These are phyloP conservation scores for Hirschfeldia incana DNA, from an alignment of 345 rosid species.

Conservation along the genomic window DNA sequence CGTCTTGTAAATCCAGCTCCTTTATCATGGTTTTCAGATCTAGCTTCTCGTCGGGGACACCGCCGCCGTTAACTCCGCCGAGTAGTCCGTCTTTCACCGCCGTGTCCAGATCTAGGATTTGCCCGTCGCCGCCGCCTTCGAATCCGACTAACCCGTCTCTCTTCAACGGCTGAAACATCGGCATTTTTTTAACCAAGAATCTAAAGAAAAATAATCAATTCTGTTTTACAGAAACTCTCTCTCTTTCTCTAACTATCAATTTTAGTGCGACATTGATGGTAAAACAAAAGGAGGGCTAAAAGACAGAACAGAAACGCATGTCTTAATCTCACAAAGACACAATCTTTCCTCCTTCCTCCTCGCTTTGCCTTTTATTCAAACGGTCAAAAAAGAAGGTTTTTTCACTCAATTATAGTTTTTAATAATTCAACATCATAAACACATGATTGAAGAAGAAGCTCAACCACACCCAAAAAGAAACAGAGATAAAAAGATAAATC, in stretches of 20 bases:
- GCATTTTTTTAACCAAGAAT: conserved; percentile 35
- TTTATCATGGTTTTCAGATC: conserved; percentile 66
- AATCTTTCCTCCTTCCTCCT: conserved; percentile 19
- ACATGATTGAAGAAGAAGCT: conserved; percentile 29
- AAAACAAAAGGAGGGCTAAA: conserved; percentile 6
- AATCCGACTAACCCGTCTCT: conserved; percentile 41
- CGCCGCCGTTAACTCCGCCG: conserved; percentile 54
- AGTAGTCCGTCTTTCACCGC: conserved; percentile 75
- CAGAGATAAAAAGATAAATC: conserved; percentile 11
- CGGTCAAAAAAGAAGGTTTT: conserved; percentile 39
- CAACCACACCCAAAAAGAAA: conserved; percentile 24
- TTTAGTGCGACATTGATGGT: conserved; percentile 15
- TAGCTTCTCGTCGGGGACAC: conserved; percentile 45
- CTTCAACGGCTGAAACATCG: conserved; percentile 52
- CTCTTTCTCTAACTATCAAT: background rate
- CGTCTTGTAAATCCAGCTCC: conserved; percentile 53
- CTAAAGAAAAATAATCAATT: conserved; percentile 20
- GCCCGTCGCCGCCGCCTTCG: conserved; percentile 57
- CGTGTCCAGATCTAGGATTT: conserved; percentile 71
- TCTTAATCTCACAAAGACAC: conserved; percentile 35
- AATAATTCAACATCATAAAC: conserved; percentile 36
- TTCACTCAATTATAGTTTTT: conserved; percentile 21
- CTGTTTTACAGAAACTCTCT: background rate
- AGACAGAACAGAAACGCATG: conserved; percentile 28
- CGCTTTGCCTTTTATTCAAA: conserved; percentile 29